Evolutionary conservation across 1,284 basidiomycete genomes (phyloP).

Genomic region (Singerocomus rubriflavus): DNA sequence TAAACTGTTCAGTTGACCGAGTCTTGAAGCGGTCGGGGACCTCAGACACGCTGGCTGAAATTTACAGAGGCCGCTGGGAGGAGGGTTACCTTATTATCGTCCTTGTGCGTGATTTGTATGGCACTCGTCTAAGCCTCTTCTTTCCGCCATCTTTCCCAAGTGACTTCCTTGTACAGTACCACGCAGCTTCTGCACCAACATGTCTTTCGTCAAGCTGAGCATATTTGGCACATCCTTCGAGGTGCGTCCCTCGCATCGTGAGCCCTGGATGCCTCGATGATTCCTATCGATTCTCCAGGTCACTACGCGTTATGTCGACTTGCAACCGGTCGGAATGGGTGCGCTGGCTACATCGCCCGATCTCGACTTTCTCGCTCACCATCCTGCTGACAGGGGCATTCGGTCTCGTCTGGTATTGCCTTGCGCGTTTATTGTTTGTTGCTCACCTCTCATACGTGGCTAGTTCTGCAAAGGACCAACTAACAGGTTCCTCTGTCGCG

Average conservation of each 20-base stretch:
- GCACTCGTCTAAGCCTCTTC: constrained; percentile 14
- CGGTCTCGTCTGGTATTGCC: constrained; percentile 83
- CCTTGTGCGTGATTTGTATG: constrained; percentile 13
- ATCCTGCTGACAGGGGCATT: constrained; percentile 64
- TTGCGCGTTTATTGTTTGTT: constrained; percentile 25
- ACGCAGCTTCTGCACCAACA: constrained; percentile 28
- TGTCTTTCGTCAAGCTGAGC: constrained; percentile 96
- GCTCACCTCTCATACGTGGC: constrained; percentile 8
- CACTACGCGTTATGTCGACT: constrained; percentile 97
- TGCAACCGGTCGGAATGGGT: constrained; percentile 99
- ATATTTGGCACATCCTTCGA: constrained; percentile 97
- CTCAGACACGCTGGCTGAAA: constrained; percentile 26
- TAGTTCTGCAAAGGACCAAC: constrained; percentile 97
- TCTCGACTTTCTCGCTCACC: constrained; percentile 18
- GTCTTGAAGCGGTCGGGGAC: constrained; percentile 14
- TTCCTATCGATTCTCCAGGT: constrained; percentile 58
- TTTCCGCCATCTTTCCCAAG: constrained; percentile 15
- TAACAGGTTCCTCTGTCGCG: constrained; percentile 91
- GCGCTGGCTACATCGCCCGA: constrained; percentile 35
- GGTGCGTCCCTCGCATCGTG: constrained; percentile 41
- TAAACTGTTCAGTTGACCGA: not conserved
- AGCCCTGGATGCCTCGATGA: constrained; percentile 17
- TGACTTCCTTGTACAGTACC: not conserved
- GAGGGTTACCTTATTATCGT: constrained; percentile 18
- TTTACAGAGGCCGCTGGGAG: constrained; percentile 8